phyloP scores from a whole-genome alignment of 2,329 filamentous ascomycete genomes.

The Coniochaeta prunicola region DNA sequence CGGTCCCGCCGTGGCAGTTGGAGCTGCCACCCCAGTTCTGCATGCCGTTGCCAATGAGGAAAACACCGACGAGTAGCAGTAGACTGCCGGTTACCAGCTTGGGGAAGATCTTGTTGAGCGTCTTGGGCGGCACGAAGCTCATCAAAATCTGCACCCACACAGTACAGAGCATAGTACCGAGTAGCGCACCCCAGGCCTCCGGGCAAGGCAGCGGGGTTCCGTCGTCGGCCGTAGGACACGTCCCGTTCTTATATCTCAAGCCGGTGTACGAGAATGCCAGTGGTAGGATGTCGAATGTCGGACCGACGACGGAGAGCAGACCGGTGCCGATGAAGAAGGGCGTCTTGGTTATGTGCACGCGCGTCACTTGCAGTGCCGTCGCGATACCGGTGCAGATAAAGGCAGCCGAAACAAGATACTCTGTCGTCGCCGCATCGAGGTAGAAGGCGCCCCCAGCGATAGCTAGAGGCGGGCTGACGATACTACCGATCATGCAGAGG shows the following conservation, averaged over 20 bases:
- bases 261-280: conserved; percentile 53
- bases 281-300: conserved; percentile 60
- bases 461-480: conserved; percentile 54
- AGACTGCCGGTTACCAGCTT: conserved; percentile 63
- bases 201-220: conserved; percentile 56
- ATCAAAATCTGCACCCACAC: conserved; percentile 54
- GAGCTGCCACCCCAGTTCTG: conserved; percentile 62
- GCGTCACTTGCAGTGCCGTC: conserved; percentile 58
- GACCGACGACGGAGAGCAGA: conserved; percentile 60
- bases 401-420: conserved; percentile 63
- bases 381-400: conserved; percentile 61
- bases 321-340: conserved; percentile 60
- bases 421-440: conserved; percentile 42
- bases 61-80: conserved; percentile 59
- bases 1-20: conserved; percentile 39
- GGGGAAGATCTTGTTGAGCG: conserved; percentile 57
- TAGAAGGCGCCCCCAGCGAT: conserved; percentile 52
- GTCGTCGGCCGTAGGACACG: conserved; percentile 47
- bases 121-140: conserved; percentile 54
- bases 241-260: conserved; percentile 59
- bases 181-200: conserved; percentile 57
- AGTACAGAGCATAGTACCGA: conserved; percentile 44
- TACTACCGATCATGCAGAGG: conserved; percentile 57
- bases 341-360: conserved; percentile 54
- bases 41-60: conserved; percentile 55